Evolutionary conservation across 2,329 filamentous ascomycete genomes (phyloP).

Genomic region (Aschersonia sp.): DNA sequence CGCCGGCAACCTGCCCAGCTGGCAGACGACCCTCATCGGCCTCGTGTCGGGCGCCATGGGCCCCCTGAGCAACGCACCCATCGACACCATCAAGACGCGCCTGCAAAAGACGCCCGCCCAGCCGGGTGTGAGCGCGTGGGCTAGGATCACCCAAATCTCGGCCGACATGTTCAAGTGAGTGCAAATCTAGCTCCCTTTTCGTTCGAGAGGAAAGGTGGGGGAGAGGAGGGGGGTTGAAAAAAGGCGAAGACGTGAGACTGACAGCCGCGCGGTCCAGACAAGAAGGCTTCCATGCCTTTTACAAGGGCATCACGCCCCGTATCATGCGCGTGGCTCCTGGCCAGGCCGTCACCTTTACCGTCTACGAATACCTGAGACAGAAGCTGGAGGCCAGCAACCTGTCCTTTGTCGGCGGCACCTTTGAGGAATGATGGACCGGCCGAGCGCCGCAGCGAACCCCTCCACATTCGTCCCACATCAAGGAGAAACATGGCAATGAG

Average conservation of each 20-base stretch:
- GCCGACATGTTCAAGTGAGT: conserved; percentile 67
- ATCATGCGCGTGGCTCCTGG: conserved; percentile 96
- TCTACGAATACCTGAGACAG: conserved; percentile 65
- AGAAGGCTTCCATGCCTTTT: conserved; percentile 89
- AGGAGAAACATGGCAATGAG: too few species aligned
- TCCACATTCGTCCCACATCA: too few species aligned
- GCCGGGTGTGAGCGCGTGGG: conserved; percentile 65
- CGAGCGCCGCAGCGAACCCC: too few species aligned
- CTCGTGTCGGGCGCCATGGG: conserved; percentile 90
- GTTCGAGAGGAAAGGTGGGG: neutral
- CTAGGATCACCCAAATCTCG: conserved; percentile 65
- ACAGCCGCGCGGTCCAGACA: conserved; percentile 36
- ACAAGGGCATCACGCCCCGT: conserved; percentile 95
- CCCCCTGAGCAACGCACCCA: conserved; percentile 89
- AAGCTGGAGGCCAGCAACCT: conserved; percentile 53
- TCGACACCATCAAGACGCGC: conserved; percentile 97
- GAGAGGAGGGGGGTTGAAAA: neutral
- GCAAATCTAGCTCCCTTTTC: too few species aligned
- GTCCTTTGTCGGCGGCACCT: conserved; percentile 45
- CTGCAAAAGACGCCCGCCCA: conserved; percentile 80
- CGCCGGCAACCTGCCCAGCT: conserved; percentile 56
- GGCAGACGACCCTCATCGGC: conserved; percentile 83
- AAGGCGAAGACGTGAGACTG: neutral
- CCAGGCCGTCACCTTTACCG: conserved; percentile 65
- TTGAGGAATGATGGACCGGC: conserved; percentile 41